Base-by-base conservation (phyloP, 129 eudicot species). In the Helichrysum umbraculigerum region DNA sequence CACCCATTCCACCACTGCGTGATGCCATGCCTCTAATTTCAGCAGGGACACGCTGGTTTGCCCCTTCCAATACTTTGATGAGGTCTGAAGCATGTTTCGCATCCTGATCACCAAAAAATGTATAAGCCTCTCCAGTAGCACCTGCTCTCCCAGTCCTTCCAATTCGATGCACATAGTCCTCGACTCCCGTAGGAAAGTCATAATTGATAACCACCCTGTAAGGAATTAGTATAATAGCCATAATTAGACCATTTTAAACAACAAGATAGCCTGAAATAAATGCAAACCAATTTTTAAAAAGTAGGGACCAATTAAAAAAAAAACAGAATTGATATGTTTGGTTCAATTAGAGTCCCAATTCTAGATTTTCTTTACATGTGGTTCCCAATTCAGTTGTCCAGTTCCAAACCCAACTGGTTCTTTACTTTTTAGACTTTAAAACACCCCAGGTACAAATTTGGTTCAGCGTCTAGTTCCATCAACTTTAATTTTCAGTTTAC, bases 111-210 rank as follows among this genome's bases (percentile, higher is more conserved):
- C 78, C 54, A 12, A 91, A 86, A 73, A 95, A 95, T 0, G 99
- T 89, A 66, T 91, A 89, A 21, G 99, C 97, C 76, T 76, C 84
- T 51, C 99, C 99, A 8, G 94, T 91, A 52, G 99, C 99, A 71
- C 99, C 99, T 4, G 99, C 99, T 76, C 99, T 88, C 1, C 99
- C 99, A 7, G 99, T 95, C 87, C 98, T 87, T 35, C 98, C 98
- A 37, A 94, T 94, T 63, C 98, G 85, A 85, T 94, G 98, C 71
- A 94, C 98, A 63, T 94, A 94, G 74, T 94, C 98, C 83, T 94
- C 98, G 2, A 94, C 74, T 73, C 98, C 98, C 0, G 88, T 90
- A 20, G 98, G 98, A 70, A 94, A 94, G 81, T 94, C 98, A 73
- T 85, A 94, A 66, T 94, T 94, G 75, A 94, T 66, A 76, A 94